Conservation (phyloP, 768 basidiomycete species). For the Glaciozyma antarctica region DNA sequence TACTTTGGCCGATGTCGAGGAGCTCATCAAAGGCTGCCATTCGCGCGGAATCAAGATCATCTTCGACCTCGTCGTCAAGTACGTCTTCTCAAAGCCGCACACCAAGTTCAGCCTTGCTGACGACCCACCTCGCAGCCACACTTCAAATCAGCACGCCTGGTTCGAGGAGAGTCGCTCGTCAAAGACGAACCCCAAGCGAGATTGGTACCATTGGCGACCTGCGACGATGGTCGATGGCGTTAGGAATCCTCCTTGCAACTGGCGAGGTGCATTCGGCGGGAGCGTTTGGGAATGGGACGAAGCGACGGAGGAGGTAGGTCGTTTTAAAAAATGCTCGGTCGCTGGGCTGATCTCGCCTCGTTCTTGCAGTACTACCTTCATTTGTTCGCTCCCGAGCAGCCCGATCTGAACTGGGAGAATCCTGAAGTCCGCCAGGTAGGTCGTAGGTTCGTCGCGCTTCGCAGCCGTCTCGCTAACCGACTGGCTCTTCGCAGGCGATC, state of each 20-base stretch:
- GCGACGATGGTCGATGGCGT: conserved; percentile 35
- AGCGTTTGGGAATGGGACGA: conserved; percentile 63
- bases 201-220: conserved; percentile 70
- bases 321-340: conserved; percentile 26
- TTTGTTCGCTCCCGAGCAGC: neutral
- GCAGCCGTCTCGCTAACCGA: conserved; percentile 37
- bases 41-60: conserved; percentile 56
- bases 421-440: neutral
- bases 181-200: conserved; percentile 51
- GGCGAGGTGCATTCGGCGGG: conserved; percentile 30
- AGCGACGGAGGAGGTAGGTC: conserved; percentile 65
- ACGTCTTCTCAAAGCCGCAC: conserved; percentile 42
- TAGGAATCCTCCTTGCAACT: neutral
- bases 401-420: conserved; percentile 1
- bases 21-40: conserved; percentile 44
- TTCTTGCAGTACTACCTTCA: conserved; percentile 47
- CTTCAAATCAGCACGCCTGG: conserved; percentile 53
- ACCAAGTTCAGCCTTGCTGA: conserved; percentile 91
- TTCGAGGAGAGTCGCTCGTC: conserved; percentile 53
- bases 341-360: neutral
- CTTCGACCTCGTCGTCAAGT: conserved; percentile 56
- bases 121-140: conserved; percentile 76
- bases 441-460: neutral
- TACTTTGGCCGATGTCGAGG: conserved; percentile 46
- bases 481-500: conserved; percentile 41